Conservation (phyloP, 2,329 filamentous ascomycete species). For the Claviceps lovelessii region DNA sequence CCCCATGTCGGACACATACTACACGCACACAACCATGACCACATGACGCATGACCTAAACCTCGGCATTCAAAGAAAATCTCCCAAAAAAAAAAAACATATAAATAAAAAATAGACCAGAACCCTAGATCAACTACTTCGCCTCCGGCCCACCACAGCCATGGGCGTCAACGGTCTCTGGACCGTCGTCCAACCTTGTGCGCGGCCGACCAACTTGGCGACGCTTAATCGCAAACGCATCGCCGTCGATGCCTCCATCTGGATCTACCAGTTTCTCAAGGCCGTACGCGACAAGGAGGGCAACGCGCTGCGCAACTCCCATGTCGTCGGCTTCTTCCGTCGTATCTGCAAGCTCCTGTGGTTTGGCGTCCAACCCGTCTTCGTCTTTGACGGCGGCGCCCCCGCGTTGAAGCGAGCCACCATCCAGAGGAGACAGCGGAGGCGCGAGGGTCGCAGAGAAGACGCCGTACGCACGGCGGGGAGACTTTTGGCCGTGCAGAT, state of each 20-base stretch:
- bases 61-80: background rate
- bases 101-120: background rate
- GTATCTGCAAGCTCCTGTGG: conserved; percentile 95
- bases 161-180: conserved; percentile 98
- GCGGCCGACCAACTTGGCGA: conserved; percentile 88
- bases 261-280: conserved; percentile 99
- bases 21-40: background rate
- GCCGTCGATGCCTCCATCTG: conserved; percentile 97
- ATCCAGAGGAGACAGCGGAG: conserved; percentile 65
- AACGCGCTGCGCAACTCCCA: conserved; percentile 93
- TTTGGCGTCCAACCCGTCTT: conserved; percentile 94
- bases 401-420: conserved; percentile 78
- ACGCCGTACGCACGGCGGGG: conserved; percentile 81
- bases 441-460: conserved; percentile 77
- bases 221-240: conserved; percentile 87
- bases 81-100: too few species aligned
- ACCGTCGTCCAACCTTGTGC: conserved; percentile 90
- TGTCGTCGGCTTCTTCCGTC: conserved; percentile 91
- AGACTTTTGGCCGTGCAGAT: conserved; percentile 89
- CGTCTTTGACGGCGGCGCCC: conserved; percentile 93
- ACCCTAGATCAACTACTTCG: background rate
- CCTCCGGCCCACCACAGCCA: conserved; percentile 24
- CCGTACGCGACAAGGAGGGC: conserved; percentile 94
- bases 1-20: background rate
- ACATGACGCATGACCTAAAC: background rate